These are phyloP conservation scores for Mucor circinelloides DNA, from an alignment of 371 early-diverging fungal species.

Conservation along the genomic window DNA sequence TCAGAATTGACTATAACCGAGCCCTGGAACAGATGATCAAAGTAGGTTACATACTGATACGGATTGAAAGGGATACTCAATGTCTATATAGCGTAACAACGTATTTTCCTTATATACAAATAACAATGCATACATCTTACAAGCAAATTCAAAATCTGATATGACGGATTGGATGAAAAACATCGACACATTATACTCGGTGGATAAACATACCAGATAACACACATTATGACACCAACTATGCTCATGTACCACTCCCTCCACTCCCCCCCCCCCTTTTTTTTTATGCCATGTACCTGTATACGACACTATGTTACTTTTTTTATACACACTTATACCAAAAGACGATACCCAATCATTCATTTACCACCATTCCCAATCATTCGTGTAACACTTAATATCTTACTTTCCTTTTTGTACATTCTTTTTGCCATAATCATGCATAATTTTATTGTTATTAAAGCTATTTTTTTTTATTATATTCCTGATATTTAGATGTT, in stretches of 20 bases:
- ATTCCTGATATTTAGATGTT: background rate
- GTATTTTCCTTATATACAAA: conserved; percentile 79
- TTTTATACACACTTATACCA: background rate
- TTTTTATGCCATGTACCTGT: background rate
- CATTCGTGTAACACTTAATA: conserved; percentile 13
- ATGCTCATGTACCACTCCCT: background rate
- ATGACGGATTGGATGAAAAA: conserved; percentile 78
- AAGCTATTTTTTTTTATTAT: background rate
- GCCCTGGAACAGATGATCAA: conserved; percentile 54
- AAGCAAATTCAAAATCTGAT: conserved; percentile 66
- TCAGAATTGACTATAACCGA: conserved; percentile 65
- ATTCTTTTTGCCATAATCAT: background rate
- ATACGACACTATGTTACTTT: background rate
- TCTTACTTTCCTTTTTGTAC: conserved; percentile 1
- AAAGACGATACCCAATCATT: background rate
- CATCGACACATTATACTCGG: conserved; percentile 58
- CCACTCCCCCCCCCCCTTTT: background rate
- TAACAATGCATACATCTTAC: conserved; percentile 74
- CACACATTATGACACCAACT: background rate
- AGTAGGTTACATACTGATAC: conserved; percentile 15
- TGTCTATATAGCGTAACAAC: conserved; percentile 47
- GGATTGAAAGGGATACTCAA: background rate
- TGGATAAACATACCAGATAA: conserved; percentile 12
- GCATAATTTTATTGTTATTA: background rate
- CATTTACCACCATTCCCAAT: conserved; percentile 18